Evolutionary conservation across 1,284 basidiomycete species (phyloP).

Genomic region (Sphagnurus paluster): DNA sequence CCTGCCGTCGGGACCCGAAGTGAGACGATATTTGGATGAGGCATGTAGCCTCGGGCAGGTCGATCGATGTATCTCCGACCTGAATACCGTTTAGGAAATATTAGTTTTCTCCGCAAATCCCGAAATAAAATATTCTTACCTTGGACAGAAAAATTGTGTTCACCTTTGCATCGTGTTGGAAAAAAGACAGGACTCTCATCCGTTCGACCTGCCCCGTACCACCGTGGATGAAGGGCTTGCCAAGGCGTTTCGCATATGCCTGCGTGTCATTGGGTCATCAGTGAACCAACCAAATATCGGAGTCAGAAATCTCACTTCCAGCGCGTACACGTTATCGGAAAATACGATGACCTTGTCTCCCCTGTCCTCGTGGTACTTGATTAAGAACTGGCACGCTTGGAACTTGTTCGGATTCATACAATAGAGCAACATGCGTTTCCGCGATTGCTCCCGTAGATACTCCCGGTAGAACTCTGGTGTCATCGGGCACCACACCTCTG

Average conservation of each 20-base stretch:
- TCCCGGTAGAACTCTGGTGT: conserved; percentile 99
- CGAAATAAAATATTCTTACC: conserved; percentile 39
- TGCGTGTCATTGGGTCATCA: conserved; percentile 32
- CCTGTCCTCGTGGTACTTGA: conserved; percentile 96
- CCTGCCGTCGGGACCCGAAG: conserved; percentile 97
- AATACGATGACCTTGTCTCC: conserved; percentile 99
- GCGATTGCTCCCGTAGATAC: conserved; percentile 89
- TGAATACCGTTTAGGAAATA: conserved; percentile 30
- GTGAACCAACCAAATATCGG: not conserved
- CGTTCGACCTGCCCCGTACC: conserved; percentile 95
- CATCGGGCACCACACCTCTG: conserved; percentile 99
- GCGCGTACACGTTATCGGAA: conserved; percentile 96
- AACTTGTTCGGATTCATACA: conserved; percentile 99
- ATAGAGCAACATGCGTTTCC: conserved; percentile 95
- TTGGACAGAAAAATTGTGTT: conserved; percentile 99
- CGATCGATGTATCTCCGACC: conserved; percentile 99
- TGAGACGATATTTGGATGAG: conserved; percentile 99
- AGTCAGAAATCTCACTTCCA: conserved; percentile 71
- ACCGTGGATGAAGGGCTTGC: conserved; percentile 96
- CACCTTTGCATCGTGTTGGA: conserved; percentile 94
- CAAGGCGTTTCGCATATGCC: conserved; percentile 94
- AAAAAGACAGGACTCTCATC: conserved; percentile 92
- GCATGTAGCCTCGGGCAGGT: conserved; percentile 98
- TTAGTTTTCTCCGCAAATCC: conserved; percentile 5
- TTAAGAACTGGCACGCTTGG: conserved; percentile 98